Evolutionary conservation across 192 early-diverging fungal species (phyloP).

Genomic region (Allomyces arbusculus): DNA sequence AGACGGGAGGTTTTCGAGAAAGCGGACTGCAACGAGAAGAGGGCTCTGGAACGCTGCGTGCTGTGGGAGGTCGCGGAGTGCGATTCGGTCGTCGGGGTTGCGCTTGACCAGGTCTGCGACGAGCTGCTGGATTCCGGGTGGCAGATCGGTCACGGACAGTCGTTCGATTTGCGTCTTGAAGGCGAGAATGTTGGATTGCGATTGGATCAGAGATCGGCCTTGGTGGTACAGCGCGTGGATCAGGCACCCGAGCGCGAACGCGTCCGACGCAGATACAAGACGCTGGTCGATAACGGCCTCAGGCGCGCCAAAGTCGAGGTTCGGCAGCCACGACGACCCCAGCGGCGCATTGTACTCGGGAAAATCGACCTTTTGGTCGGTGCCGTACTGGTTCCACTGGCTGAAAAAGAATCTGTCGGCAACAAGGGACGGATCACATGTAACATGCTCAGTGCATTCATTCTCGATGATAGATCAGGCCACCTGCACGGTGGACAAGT

Average conservation of each 20-base stretch:
- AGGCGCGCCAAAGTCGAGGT: conserved; percentile 43
- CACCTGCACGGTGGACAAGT: not conserved
- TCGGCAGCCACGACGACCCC: conserved; percentile 32
- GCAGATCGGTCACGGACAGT: conserved; percentile 5
- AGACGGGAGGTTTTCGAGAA: not conserved
- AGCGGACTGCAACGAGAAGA: not conserved
- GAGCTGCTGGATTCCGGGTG: not conserved
- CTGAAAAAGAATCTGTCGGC: conserved; percentile 39
- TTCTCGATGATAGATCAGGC: not conserved
- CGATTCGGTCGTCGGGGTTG: not conserved
- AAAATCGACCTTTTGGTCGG: conserved; percentile 8
- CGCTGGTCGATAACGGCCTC: conserved; percentile 43
- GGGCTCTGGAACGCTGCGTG: not conserved
- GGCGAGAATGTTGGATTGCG: conserved; percentile 39
- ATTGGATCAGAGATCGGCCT: conserved; percentile 36
- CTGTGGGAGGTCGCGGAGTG: not conserved
- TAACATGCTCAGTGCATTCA: not conserved
- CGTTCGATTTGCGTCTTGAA: conserved; percentile 34
- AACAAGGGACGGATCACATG: not conserved
- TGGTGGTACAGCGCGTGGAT: conserved; percentile 48
- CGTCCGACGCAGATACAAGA: conserved; percentile 32
- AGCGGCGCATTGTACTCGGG: conserved; percentile 37
- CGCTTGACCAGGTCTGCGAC: not conserved
- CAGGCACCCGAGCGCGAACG: conserved; percentile 63
- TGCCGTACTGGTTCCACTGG: conserved; percentile 22